phyloP scores from a whole-genome alignment of 495 filamentous ascomycete species.

The Neurospora sp. region DNA sequence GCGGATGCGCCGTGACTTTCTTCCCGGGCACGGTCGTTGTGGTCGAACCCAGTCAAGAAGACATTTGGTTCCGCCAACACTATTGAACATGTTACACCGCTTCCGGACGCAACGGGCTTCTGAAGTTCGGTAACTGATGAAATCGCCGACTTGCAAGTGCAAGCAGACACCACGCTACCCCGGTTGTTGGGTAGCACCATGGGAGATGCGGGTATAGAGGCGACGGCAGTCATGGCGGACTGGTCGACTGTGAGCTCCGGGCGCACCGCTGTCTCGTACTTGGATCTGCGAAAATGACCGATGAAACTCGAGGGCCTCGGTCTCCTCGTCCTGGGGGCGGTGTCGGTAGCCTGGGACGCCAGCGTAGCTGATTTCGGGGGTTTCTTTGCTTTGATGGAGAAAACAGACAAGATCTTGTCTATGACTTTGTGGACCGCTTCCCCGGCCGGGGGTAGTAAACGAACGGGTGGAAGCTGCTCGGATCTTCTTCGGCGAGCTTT shows the following conservation, averaged over 20 bases:
- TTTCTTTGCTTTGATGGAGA: conserved; percentile 18
- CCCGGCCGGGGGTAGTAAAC: conserved; percentile 20
- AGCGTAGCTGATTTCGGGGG: background rate
- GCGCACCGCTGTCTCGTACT: background rate
- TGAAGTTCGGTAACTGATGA: conserved; percentile 38
- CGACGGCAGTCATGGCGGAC: conserved; percentile 15
- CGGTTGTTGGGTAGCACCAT: conserved; percentile 20
- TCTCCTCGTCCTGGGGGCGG: conserved; percentile 1
- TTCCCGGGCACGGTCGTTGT: conserved; percentile 55
- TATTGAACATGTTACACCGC: conserved; percentile 61
- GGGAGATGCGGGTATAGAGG: conserved; percentile 5
- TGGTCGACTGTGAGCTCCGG: background rate
- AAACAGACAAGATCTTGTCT: conserved; percentile 30
- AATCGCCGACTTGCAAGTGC: conserved; percentile 12
- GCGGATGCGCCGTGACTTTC: conserved; percentile 50
- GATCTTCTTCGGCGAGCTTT: conserved; percentile 14
- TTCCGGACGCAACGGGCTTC: conserved; percentile 64
- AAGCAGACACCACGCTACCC: conserved; percentile 30
- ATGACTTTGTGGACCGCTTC: conserved; percentile 24
- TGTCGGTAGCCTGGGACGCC: conserved; percentile 7
- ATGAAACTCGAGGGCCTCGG: conserved; percentile 21
- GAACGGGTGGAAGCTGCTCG: conserved; percentile 18
- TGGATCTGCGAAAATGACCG: conserved; percentile 15
- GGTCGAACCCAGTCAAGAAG: conserved; percentile 86
- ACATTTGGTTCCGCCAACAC: conserved; percentile 80